Conservation (phyloP, 441 rosid genomes). For the Euphorbia schlechtendalii region DNA sequence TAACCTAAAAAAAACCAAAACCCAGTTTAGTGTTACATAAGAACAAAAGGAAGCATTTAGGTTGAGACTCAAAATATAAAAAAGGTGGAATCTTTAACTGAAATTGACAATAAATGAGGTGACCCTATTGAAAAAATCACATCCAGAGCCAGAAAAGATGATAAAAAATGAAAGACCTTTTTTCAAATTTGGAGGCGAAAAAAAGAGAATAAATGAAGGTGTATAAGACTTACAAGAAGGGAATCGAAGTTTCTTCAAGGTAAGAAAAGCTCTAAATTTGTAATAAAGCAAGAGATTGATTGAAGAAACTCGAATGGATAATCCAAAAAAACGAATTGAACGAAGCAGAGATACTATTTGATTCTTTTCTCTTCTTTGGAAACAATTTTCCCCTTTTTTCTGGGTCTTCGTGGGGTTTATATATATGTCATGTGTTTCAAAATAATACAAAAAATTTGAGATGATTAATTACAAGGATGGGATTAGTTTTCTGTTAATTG, state of each 20-base stretch:
- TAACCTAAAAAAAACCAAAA: conserved; percentile 29
- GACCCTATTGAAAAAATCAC: conserved; percentile 27
- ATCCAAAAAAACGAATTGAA: no score
- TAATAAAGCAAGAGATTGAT: conserved; percentile 53
- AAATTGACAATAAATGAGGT: conserved; percentile 16
- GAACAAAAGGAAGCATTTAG: background rate
- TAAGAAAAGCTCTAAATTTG: conserved; percentile 33
- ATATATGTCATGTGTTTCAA: background rate
- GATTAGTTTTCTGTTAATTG: background rate
- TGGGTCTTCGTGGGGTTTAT: background rate
- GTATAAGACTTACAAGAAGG: conserved; percentile 53
- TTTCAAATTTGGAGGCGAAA: conserved; percentile 24
- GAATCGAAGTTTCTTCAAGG: conserved; percentile 54
- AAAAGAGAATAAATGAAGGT: conserved; percentile 10
- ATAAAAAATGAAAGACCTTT: conserved; percentile 9
- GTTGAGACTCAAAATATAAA: no score
- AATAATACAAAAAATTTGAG: background rate
- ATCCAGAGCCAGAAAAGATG: conserved; percentile 15
- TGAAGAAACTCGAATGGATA: conserved; percentile 23
- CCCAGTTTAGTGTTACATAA: background rate
- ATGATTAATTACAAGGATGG: background rate
- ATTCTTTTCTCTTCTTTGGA: no score
- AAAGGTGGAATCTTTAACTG: conserved; percentile 4
- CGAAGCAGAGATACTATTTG: no score
- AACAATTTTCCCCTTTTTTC: background rate